Conservation (phyloP, 495 filamentous ascomycete species). For the Aspergillus saccharolyticus region DNA sequence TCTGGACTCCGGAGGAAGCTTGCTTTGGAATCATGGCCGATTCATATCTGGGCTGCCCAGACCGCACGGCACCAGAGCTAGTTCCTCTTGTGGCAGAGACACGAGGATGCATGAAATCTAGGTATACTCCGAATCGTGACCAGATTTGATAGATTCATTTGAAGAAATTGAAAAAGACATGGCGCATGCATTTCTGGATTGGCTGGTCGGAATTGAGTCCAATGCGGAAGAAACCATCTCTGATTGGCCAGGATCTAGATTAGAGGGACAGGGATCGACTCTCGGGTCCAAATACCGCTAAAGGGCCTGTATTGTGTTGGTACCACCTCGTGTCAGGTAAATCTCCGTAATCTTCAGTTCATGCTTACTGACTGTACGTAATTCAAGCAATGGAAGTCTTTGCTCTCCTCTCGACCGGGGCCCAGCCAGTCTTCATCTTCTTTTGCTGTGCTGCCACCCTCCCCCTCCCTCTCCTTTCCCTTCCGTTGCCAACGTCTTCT, state of each 20-base stretch:
- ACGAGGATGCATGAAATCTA: slow-evolving; percentile 5
- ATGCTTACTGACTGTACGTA: background rate
- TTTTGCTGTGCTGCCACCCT: too few relatives aligned
- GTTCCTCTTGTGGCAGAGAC: too few relatives aligned
- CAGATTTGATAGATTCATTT: slow-evolving; percentile 9
- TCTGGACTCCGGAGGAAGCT: background rate
- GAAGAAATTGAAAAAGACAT: slow-evolving; percentile 12
- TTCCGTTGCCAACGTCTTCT: slow-evolving; percentile 8
- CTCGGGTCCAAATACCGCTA: slow-evolving; percentile 16
- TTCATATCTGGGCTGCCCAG: background rate
- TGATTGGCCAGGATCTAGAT: slow-evolving; percentile 19
- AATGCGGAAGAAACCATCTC: slow-evolving; percentile 1
- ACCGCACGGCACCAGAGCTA: too few relatives aligned
- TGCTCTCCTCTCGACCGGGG: background rate
- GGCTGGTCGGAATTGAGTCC: slow-evolving; percentile 15
- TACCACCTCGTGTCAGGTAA: slow-evolving; percentile 14
- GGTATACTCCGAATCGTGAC: background rate
- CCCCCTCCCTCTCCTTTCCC: slow-evolving; percentile 1
- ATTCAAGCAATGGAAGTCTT: background rate
- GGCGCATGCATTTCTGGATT: background rate
- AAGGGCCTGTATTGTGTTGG: slow-evolving; percentile 9
- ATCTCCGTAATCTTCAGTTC: background rate
- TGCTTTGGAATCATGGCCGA: background rate
- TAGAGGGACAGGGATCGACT: slow-evolving; percentile 18
- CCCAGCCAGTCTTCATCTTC: background rate